Percentiles rank a stretch among this genome's conserved stretches.
Conservation (phyloP, 495 filamentous ascomycete species). For the Penicillium longicatenatum region DNA sequence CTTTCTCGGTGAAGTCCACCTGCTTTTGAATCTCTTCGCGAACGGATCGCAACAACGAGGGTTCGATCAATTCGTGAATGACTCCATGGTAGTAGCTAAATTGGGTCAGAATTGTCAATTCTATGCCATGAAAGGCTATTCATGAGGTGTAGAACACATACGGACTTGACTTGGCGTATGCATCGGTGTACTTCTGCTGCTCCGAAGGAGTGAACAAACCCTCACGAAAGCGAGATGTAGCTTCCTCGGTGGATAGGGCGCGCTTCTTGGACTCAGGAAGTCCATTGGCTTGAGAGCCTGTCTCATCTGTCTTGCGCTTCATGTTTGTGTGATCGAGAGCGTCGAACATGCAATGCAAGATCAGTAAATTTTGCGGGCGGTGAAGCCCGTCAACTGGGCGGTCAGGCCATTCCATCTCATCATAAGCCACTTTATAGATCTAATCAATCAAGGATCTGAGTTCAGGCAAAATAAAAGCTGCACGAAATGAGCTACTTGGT, state of each 20-base stretch:
- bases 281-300: slow-evolving; percentile 42
- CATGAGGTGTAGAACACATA: slow-evolving; percentile 38
- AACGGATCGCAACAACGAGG: slow-evolving; percentile 79
- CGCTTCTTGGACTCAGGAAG: slow-evolving; percentile 50
- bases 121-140: slow-evolving; percentile 3
- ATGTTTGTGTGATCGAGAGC: slow-evolving; percentile 31
- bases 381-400: slow-evolving; percentile 17
- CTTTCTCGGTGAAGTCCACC: slow-evolving; percentile 94
- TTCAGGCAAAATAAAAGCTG: too few species aligned
- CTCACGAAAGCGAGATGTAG: slow-evolving; percentile 62
- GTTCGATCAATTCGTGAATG: slow-evolving; percentile 75
- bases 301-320: slow-evolving; percentile 57
- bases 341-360: neutral
- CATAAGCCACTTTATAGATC: too few species aligned
- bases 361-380: slow-evolving; percentile 14
- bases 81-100: slow-evolving; percentile 84
- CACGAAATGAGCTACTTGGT: too few species aligned
- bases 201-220: slow-evolving; percentile 72
- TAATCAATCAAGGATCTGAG: too few species aligned
- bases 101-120: slow-evolving; percentile 12
- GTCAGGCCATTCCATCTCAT: slow-evolving; percentile 3
- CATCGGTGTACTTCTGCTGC: slow-evolving; percentile 64
- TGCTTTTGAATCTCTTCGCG: slow-evolving; percentile 85
- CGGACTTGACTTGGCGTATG: slow-evolving; percentile 74
- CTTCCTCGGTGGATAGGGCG: slow-evolving; percentile 52